Evolutionary conservation across 176 grass and related monocot species (phyloP).

Genomic region (Juncus effusus): DNA sequence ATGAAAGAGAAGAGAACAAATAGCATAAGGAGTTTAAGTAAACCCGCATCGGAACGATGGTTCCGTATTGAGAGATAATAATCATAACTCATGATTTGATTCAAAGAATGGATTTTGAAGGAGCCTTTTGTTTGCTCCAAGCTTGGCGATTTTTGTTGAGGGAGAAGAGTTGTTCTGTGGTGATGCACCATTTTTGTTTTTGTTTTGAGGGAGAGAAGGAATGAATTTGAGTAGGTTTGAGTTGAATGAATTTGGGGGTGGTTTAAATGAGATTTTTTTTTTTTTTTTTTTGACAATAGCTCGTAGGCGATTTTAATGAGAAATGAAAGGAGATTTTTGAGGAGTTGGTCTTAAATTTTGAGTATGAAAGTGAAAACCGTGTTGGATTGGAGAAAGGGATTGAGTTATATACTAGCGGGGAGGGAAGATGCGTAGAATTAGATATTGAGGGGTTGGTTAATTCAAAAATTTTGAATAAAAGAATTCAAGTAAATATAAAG

Average conservation of each 20-base stretch:
- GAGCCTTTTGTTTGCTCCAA: conserved; percentile 14
- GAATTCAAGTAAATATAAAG: not conserved
- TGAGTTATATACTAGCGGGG: too few species aligned
- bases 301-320: too few species aligned
- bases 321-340: not conserved
- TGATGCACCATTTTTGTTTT: conserved; percentile 46
- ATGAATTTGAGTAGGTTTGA: not conserved
- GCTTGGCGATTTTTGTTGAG: conserved; percentile 15
- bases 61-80: conserved; percentile 11
- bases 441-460: conserved; percentile 11
- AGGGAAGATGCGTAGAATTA: not conserved
- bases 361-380: not conserved
- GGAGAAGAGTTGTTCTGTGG: conserved; percentile 32
- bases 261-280: not conserved
- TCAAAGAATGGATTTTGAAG: conserved; percentile 21
- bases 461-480: conserved; percentile 14
- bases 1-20: conserved; percentile 30
- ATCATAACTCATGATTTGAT: conserved; percentile 17
- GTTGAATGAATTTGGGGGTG: not conserved
- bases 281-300: not conserved
- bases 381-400: conserved; percentile 1
- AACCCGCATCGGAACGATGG: conserved; percentile 15
- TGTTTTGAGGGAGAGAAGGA: not conserved
- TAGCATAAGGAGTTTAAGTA: conserved; percentile 23
- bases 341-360: not conserved